Evolutionary conservation across 1,284 basidiomycete species (phyloP).

Genomic region (Tausonia pullulans): DNA sequence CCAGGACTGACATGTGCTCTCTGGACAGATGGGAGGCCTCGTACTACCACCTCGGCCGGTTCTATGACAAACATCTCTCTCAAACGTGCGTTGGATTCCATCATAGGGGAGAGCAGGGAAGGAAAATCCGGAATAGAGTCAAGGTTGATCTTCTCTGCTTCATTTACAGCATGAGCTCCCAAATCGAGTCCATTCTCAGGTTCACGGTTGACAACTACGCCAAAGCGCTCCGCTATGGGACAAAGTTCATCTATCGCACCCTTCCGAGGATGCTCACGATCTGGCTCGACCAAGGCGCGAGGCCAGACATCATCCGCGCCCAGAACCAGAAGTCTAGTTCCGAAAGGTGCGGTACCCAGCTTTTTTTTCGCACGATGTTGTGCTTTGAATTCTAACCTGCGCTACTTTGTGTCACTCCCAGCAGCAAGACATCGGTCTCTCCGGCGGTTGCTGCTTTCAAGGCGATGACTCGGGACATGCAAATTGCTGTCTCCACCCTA

Average conservation of each 20-base stretch:
- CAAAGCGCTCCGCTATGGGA: constrained; percentile 66
- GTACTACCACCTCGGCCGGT: constrained; percentile 74
- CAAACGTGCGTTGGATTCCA: constrained; percentile 21
- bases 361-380: too few species aligned
- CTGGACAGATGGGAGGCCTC: constrained; percentile 66
- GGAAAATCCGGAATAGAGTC: too few species aligned
- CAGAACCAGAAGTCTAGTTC: too few species aligned
- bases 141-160: background rate
- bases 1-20: constrained; percentile 12
- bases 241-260: constrained; percentile 95
- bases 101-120: too few species aligned
- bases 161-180: background rate
- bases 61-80: constrained; percentile 62
- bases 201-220: constrained; percentile 56
- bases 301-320: constrained; percentile 23
- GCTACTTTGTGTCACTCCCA: too few species aligned
- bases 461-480: constrained; percentile 48
- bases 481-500: constrained; percentile 46
- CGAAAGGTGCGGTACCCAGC: too few species aligned
- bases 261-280: constrained; percentile 88
- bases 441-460: constrained; percentile 30
- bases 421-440: too few species aligned
- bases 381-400: too few species aligned
- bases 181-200: background rate
- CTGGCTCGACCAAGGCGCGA: constrained; percentile 88